phyloP scores from a whole-genome alignment of 2,329 filamentous ascomycete genomes.

The Colletotrichum navitas region DNA sequence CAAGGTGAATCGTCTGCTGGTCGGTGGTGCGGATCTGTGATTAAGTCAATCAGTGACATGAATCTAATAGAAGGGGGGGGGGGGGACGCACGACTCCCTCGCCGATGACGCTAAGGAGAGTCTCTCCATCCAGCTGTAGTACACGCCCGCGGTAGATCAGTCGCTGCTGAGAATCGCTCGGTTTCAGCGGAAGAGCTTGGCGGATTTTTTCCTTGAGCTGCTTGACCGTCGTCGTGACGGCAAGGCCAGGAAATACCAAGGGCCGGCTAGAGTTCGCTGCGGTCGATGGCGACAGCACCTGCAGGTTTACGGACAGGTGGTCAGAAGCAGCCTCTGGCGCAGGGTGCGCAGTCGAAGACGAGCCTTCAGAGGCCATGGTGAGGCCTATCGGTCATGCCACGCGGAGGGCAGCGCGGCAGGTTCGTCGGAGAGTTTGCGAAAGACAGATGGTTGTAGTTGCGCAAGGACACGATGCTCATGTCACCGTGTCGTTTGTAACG shows the following conservation, averaged over 20 bases:
- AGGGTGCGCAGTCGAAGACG: conserved; percentile 47
- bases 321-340: conserved; percentile 46
- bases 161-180: conserved; percentile 67
- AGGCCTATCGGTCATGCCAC: conserved; percentile 40
- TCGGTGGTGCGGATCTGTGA: conserved; percentile 45
- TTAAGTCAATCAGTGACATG: conserved; percentile 37
- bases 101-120: conserved; percentile 69
- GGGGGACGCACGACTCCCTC: conserved; percentile 61
- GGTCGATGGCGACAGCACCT: conserved; percentile 70
- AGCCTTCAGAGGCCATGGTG: conserved; percentile 56
- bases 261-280: conserved; percentile 62
- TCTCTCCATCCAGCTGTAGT: conserved; percentile 66
- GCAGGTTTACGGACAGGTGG: conserved; percentile 64
- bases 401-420: conserved; percentile 37
- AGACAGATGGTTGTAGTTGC: conserved; percentile 12
- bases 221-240: conserved; percentile 65
- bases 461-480: conserved; percentile 34
- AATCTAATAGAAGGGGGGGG: background rate
- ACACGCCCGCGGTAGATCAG: conserved; percentile 72
- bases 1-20: conserved; percentile 66
- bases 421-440: conserved; percentile 19
- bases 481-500: conserved; percentile 30
- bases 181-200: conserved; percentile 62
- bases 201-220: conserved; percentile 71
- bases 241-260: conserved; percentile 62